These are phyloP conservation scores for Acer yangbiense DNA, from an alignment of 345 rosid species.

Conservation along the genomic window DNA sequence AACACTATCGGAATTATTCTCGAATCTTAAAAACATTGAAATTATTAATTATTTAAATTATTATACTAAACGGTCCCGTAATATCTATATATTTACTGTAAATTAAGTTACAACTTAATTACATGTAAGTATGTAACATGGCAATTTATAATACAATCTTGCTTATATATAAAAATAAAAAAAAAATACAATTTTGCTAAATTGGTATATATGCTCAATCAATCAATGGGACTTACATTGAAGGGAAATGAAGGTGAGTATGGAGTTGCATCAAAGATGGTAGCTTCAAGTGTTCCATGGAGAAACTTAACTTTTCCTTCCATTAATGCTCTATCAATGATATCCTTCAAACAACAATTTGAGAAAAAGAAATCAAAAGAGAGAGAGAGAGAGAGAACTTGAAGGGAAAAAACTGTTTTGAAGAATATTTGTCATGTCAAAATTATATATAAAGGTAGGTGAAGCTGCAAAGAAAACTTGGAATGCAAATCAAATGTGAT, in stretches of 20 bases:
- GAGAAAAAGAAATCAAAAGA: neutral
- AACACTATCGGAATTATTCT: neutral
- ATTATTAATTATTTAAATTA: no score
- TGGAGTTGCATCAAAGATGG: conserved; percentile 80
- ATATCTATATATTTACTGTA: no score
- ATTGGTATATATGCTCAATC: neutral
- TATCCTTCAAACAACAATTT: neutral
- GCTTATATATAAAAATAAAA: no score
- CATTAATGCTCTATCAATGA: conserved; percentile 25
- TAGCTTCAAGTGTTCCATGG: conserved; percentile 89
- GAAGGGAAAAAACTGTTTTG: neutral
- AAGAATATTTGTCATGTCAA: conserved; percentile 1
- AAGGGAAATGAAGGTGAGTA: conserved; percentile 61
- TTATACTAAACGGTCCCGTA: no score
- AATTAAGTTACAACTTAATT: no score
- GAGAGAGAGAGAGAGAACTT: neutral
- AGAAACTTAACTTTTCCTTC: conserved; percentile 49
- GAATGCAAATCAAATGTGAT: conserved; percentile 31
- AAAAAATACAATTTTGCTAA: no score
- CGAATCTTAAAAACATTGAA: neutral
- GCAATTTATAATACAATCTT: no score
- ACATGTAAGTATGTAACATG: neutral
- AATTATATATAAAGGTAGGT: conserved; percentile 27
- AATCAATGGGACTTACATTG: conserved; percentile 47
- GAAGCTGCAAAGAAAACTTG: conserved; percentile 35